Percentiles rank a stretch among this genome's conserved stretches.
Conservation (phyloP, 352 stramenopile genomes). For the Globisporangium nodosum region DNA sequence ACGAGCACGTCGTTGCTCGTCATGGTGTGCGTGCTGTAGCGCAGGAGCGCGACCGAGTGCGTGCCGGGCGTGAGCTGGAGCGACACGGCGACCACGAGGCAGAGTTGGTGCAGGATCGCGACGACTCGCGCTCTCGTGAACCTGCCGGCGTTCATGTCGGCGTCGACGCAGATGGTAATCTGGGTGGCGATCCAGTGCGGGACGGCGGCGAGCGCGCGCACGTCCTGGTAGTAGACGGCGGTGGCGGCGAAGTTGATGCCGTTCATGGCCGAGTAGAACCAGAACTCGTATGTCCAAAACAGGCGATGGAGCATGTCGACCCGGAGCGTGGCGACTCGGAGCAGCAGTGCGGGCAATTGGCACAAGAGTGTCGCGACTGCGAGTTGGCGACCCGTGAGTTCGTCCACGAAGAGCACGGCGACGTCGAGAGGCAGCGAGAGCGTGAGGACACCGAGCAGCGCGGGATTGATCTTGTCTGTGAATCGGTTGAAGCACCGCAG, state of each 20-base stretch:
- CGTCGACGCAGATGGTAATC: conserved; percentile 4
- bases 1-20: conserved; percentile 9
- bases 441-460: too few relatives aligned
- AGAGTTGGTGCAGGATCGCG: conserved; percentile 1
- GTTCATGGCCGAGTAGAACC: too few relatives aligned
- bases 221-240: too few relatives aligned
- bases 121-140: neutral
- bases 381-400: too few relatives aligned
- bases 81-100: neutral
- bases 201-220: too few relatives aligned
- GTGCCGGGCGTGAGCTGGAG: conserved; percentile 3
- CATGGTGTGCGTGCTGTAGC: neutral
- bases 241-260: too few relatives aligned
- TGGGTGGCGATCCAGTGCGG: neutral
- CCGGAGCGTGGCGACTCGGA: too few relatives aligned
- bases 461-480: too few relatives aligned
- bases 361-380: too few relatives aligned
- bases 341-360: neutral
- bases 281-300: too few relatives aligned
- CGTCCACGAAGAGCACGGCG: neutral
- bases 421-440: neutral
- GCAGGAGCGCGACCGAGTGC: neutral
- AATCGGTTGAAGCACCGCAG: too few relatives aligned
- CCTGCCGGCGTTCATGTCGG: neutral
- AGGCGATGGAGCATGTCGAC: too few relatives aligned